Conservation (phyloP, 345 rosid species). For the Populus deltoides region DNA sequence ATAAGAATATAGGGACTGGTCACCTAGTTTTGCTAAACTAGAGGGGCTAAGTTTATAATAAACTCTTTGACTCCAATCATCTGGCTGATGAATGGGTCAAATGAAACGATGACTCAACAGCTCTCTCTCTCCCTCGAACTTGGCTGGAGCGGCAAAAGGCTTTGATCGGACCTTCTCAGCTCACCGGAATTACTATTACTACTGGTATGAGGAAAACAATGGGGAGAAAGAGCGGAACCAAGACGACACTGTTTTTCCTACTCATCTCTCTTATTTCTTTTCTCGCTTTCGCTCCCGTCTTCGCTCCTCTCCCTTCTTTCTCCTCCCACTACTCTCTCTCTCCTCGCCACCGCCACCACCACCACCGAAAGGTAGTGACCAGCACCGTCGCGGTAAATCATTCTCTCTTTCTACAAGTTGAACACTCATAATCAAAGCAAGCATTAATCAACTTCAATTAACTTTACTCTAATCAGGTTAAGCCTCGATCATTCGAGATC, state of each 20-base stretch:
- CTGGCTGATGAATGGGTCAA: no score
- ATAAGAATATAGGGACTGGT: no score
- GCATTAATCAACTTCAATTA: neutral
- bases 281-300: slow-evolving; percentile 51
- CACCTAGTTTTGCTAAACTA: no score
- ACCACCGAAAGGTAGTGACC: slow-evolving; percentile 21
- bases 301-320: slow-evolving; percentile 65
- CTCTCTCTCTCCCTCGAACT: no score
- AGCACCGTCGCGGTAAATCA: slow-evolving; percentile 4
- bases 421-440: neutral
- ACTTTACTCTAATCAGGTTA: slow-evolving; percentile 24
- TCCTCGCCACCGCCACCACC: slow-evolving; percentile 19
- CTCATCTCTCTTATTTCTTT: slow-evolving; percentile 40
- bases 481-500: slow-evolving; percentile 52
- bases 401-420: neutral
- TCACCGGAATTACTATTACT: neutral
- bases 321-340: slow-evolving; percentile 43
- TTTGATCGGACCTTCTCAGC: no score
- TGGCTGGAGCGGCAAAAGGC: no score
- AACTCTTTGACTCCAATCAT: no score
- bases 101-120: no score
- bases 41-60: no score
- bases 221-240: slow-evolving; percentile 37
- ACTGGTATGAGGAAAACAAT: slow-evolving; percentile 7
- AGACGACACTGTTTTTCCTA: slow-evolving; percentile 32